These are phyloP conservation scores for Clonostachys byssicola DNA, from an alignment of 2,329 filamentous ascomycete genomes.

Conservation along the genomic window DNA sequence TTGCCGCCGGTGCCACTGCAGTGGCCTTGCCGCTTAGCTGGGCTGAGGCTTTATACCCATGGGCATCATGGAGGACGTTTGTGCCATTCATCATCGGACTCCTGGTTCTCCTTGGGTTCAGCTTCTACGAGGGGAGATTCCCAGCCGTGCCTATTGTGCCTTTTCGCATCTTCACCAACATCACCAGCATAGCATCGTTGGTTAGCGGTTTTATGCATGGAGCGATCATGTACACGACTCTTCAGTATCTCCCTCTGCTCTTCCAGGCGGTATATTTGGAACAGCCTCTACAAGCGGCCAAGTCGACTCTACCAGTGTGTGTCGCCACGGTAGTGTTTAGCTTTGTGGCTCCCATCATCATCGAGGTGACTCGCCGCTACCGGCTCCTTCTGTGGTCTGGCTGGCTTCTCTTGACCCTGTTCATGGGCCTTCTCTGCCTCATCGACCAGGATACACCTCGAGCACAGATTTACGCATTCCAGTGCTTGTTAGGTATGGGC, in stretches of 20 bases:
- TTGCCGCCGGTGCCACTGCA: conserved; percentile 13
- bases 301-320: conserved; percentile 18
- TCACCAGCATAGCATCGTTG: conserved; percentile 16
- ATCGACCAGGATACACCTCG: conserved; percentile 1
- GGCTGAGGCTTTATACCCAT: conserved; percentile 22
- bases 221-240: conserved; percentile 14
- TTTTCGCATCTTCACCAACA: conserved; percentile 15
- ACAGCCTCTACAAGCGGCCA: conserved; percentile 15
- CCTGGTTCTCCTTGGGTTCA: conserved; percentile 16
- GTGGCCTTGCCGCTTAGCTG: conserved; percentile 23
- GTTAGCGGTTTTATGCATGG: conserved; percentile 20
- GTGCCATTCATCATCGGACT: conserved; percentile 22
- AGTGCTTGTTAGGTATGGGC: conserved; percentile 17
- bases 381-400: conserved; percentile 6
- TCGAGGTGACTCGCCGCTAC: no score
- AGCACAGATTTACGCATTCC: conserved; percentile 8
- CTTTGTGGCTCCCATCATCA: no score
- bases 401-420: conserved; percentile 12
- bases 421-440: conserved; percentile 11
- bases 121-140: conserved; percentile 14
- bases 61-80: conserved; percentile 23
- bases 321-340: no score
- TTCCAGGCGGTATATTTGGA: conserved; percentile 23
- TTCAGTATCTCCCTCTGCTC: conserved; percentile 21
- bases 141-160: conserved; percentile 20